Evolutionary conservation across 2,329 filamentous ascomycete genomes (phyloP), one percentile per base, ranked within the genome.

Genomic region (Cladosporium sp.): DNA sequence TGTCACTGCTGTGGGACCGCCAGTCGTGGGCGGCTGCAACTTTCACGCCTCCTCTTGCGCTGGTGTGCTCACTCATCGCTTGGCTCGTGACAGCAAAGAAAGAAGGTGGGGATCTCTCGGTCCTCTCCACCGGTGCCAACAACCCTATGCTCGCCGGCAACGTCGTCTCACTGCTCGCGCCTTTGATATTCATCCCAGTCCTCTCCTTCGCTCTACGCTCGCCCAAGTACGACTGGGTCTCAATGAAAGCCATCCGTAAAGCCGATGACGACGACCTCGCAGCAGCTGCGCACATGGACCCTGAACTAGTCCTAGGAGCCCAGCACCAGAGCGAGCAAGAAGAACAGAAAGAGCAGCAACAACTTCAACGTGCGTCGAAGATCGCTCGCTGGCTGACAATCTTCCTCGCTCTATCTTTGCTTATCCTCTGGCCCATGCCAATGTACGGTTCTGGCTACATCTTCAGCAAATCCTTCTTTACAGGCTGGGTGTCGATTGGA

Each of bases 81-180:
- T 93, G 89, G 89, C 82, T 92, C 3, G 88, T 91, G 4, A 91
- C 88, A 0, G 83, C 89, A 4, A 84, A 86, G 66, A 85, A 83
- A 63, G 73, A 89, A 66, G 89, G 84, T 65, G 88, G 88, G 19
- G 74, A 75, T 2, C 80, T 96, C 24, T 83, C 80, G 44, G 88
- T 96, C 39, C 80, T 75, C 0, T 89, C 87, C 64, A 93, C 90
- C 0, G 92, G 92, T 1, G 83, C 85, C n/a, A 95, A 95, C 74
- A 83, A 89, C 62, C 89, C 91, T 12, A 95, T 95, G 90, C 77
- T 96, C 20, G 91, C 88, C 1, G 91, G 91, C 32, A 96, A 96
- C 64, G 89, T 96, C 3, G 85, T 87, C 1, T 90, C 91, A 0
- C 81, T 96, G 1, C 83, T 96, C 7, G 87, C 88, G 0, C 91